A percentile compares a stretch with the other conserved stretches of the same genome.
phyloP scores from a whole-genome alignment of 306 rosid species.

The Vigna trinervia region DNA sequence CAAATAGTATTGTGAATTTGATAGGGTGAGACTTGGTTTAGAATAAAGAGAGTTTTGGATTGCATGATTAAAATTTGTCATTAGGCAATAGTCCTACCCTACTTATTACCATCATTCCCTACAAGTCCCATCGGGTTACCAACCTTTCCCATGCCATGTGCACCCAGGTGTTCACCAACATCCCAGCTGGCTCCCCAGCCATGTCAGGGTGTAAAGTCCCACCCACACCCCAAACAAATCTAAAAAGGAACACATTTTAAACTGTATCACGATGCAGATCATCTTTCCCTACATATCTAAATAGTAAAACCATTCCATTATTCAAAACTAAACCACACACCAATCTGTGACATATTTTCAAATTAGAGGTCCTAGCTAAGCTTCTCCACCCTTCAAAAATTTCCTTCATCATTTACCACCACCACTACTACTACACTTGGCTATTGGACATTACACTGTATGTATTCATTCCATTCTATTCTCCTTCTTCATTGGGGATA shows the following conservation, averaged over 20 bases:
- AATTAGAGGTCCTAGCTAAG: conserved; percentile 37
- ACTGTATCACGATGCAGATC: conserved; percentile 35
- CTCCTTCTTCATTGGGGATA: neutral
- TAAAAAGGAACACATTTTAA: conserved; percentile 30
- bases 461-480: neutral
- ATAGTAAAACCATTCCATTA: conserved; percentile 31
- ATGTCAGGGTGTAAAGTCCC: conserved; percentile 52
- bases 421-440: neutral
- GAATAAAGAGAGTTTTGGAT: too few relatives aligned
- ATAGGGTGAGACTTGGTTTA: too few relatives aligned
- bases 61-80: neutral
- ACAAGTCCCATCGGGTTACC: conserved; percentile 49
- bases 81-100: conserved; percentile 40
- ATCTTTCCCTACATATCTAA: conserved; percentile 39
- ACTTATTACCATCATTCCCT: conserved; percentile 46
- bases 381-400: conserved; percentile 9
- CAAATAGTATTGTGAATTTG: too few relatives aligned
- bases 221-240: neutral
- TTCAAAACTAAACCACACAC: conserved; percentile 36
- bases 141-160: conserved; percentile 63
- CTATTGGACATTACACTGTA: conserved; percentile 12
- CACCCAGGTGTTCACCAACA: conserved; percentile 63
- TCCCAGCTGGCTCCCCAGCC: conserved; percentile 55
- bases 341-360: conserved; percentile 45
- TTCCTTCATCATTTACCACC: neutral